Base-by-base conservation (phyloP, 2,329 filamentous ascomycete genomes). In the Fusarium sp. region DNA sequence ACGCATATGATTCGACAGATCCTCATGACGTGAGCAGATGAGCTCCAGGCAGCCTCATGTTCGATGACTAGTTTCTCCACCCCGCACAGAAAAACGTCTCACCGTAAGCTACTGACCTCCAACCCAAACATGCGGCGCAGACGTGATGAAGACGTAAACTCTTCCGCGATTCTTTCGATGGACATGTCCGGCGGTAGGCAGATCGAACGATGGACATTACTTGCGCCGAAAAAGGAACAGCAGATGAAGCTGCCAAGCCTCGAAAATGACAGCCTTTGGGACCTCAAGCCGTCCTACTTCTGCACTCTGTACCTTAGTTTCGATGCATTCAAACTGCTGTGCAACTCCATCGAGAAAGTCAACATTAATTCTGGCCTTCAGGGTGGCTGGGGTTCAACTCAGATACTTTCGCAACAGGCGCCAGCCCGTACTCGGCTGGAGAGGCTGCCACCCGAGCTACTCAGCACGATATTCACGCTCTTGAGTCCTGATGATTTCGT, bases 141-240 rank as follows among this genome's bases (percentile, higher is more conserved):
- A 33, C 10, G 19, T 7, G 15, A 42, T 2, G 26, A 19, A 11
- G 36, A 11, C 10, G 13, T 10, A 3, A 5, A 10, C 5, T 31
- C 10, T 10, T 11, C 10, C 28, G 19, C 28, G 1, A 3, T 10
- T 3, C 10, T 31, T 3, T 10, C 10, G 28, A 31, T 4, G 28
- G 28, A 31, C 28, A 31, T 31, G 10, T 26, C 2, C 14, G 19
- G 19, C 19, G 19, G 19, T 5, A 26, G 15, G 9, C 11, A 15
- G 64, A 62, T 19, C 1, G 45, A 64, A 21, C 47, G 39, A 15
- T 65, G 62, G 62, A 28, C 33, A 4, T 40, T 65, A 14, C 7
- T 65, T 22, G 17, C 19, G 6, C 62, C 53, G 1, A 26, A 45
- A 7, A 59, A 50, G 22, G 10, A 22, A 36, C 49, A 51, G 24